Percentiles rank a stretch among this genome's conserved stretches.
Evolutionary conservation across 441 rosid genomes (phyloP).

Genomic region (Populus hybrid): DNA sequence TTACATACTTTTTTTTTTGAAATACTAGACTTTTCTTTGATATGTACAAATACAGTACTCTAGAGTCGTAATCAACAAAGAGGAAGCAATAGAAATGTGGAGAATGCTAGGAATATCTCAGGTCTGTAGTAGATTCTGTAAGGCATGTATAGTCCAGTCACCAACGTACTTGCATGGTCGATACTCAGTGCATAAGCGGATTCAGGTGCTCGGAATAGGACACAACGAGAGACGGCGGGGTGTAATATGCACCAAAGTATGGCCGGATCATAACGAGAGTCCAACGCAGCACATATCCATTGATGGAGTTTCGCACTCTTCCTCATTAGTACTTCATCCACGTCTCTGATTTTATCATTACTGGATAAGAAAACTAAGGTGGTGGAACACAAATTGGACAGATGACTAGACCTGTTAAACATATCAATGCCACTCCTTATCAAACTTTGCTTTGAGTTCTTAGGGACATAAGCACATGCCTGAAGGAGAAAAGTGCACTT

Average conservation of each 20-base stretch:
- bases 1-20: no score
- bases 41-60: no score
- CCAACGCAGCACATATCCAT: no score
- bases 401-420: neutral
- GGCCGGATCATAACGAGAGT: neutral
- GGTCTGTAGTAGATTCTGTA: no score
- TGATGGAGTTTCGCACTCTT: neutral
- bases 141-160: no score
- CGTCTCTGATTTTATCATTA: neutral
- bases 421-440: neutral
- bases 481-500: neutral
- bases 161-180: neutral
- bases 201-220: neutral
- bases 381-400: neutral
- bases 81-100: no score
- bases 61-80: no score
- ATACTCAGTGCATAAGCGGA: neutral
- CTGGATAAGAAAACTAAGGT: no score
- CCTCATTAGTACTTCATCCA: neutral
- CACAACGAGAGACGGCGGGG: neutral
- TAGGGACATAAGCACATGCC: conserved; percentile 10
- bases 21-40: no score
- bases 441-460: neutral
- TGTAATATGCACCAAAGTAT: no score
- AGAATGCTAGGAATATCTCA: no score